Conservation (phyloP, 1,284 basidiomycete species). For the Ganoderma boninense region DNA sequence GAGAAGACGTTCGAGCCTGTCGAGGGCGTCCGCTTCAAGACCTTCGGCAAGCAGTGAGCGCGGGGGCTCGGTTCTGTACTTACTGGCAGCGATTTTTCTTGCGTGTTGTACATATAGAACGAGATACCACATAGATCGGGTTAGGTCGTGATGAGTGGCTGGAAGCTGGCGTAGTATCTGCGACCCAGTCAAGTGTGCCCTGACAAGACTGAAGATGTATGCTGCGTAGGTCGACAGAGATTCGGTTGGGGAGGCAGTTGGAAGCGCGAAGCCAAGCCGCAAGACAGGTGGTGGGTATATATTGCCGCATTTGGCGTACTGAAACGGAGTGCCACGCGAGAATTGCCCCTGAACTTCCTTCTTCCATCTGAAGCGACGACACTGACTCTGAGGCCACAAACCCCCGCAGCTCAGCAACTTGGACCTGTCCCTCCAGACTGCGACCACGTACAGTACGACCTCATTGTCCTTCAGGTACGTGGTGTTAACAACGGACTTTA, state of each 20-base stretch:
- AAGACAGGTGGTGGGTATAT: neutral
- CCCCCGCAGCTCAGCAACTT: neutral
- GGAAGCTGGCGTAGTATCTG: neutral
- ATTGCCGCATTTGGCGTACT: neutral
- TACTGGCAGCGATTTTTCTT: neutral
- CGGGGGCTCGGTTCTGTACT: neutral
- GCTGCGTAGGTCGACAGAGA: too few relatives aligned
- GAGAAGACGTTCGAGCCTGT: slow-evolving; percentile 35
- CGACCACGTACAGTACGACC: neutral
- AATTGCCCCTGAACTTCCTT: neutral
- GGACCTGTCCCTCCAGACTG: neutral
- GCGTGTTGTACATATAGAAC: neutral
- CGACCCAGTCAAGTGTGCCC: too few relatives aligned
- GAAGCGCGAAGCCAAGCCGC: neutral
- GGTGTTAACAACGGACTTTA: neutral
- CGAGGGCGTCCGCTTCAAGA: slow-evolving; percentile 37
- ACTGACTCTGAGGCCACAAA: neutral
- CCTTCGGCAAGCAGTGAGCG: slow-evolving; percentile 32
- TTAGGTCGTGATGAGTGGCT: neutral
- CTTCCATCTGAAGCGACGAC: neutral
- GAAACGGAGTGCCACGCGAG: slow-evolving; percentile 3
- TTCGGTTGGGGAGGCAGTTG: neutral
- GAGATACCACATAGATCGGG: slow-evolving; percentile 2
- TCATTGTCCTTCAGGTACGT: neutral
- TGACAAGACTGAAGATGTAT: too few relatives aligned